phyloP scores from a whole-genome alignment of 768 basidiomycete species.

The Lactifluus hygrophoroides region DNA sequence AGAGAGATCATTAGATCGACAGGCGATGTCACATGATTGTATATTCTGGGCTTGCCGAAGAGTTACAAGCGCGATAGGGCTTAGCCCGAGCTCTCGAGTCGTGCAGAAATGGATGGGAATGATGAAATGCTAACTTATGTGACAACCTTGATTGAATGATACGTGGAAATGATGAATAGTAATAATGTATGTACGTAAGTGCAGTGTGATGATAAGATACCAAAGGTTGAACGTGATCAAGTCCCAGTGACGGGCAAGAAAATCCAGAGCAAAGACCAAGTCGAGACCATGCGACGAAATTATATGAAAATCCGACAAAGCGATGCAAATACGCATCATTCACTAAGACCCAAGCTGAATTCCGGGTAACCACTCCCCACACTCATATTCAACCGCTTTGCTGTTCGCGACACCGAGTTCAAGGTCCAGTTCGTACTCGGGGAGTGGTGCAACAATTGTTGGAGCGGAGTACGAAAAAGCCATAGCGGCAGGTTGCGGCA shows the following conservation, averaged over 20 bases:
- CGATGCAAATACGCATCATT: neutral
- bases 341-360: constrained; percentile 11
- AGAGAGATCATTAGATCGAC: no score
- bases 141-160: neutral
- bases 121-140: neutral
- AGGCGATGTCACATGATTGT: neutral
- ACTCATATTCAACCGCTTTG: constrained; percentile 10
- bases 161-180: constrained; percentile 3
- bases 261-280: constrained; percentile 1
- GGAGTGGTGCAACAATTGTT: constrained; percentile 15
- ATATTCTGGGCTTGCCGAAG: neutral
- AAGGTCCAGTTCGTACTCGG: constrained; percentile 23
- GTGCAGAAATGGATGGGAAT: neutral
- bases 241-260: neutral
- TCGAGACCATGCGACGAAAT: neutral
- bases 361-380: constrained; percentile 20
- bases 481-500: constrained; percentile 16
- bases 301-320: neutral
- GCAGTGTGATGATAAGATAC: constrained; percentile 5
- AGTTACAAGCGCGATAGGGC: no score
- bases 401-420: constrained; percentile 13
- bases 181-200: constrained; percentile 4
- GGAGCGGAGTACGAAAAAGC: constrained; percentile 15
- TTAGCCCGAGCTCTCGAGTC: neutral
- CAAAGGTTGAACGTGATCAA: neutral